These are phyloP conservation scores for Arachnomyces sp. DNA, from an alignment of 2,329 filamentous ascomycete species.

Conservation along the genomic window DNA sequence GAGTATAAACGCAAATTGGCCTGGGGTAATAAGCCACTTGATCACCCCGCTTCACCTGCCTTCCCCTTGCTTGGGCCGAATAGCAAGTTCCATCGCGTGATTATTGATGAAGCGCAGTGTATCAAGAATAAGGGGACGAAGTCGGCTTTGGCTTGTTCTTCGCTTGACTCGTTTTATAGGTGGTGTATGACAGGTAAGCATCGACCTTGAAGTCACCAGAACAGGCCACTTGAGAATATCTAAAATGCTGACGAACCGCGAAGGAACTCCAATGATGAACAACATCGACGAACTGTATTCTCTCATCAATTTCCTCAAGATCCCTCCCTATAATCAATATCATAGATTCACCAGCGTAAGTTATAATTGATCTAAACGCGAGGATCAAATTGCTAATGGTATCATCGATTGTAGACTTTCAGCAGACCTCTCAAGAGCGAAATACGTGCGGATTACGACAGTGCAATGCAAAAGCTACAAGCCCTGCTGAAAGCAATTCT, in stretches of 20 bases:
- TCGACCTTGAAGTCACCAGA: too few relatives aligned
- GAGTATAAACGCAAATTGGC: slow-evolving; percentile 54
- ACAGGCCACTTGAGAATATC: too few relatives aligned
- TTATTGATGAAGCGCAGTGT: slow-evolving; percentile 71
- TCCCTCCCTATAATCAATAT: slow-evolving; percentile 63
- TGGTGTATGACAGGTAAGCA: slow-evolving; percentile 70
- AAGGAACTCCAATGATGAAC: slow-evolving; percentile 87
- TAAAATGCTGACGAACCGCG: too few relatives aligned
- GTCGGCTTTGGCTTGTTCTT: slow-evolving; percentile 51
- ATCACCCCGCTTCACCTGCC: too few relatives aligned
- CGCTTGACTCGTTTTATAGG: slow-evolving; percentile 53
- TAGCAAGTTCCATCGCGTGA: slow-evolving; percentile 58
- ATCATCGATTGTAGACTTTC: slow-evolving; percentile 36
- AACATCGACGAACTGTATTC: slow-evolving; percentile 68
- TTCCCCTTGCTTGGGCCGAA: slow-evolving; percentile 51
- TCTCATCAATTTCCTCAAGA: slow-evolving; percentile 66
- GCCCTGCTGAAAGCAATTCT: slow-evolving; percentile 70
- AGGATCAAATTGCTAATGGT: slow-evolving; percentile 4
- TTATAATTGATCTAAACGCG: slow-evolving; percentile 5
- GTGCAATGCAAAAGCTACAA: slow-evolving; percentile 63
- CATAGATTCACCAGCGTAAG: slow-evolving; percentile 52
- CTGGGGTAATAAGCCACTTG: slow-evolving; percentile 33
- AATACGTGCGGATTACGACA: slow-evolving; percentile 24
- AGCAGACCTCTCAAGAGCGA: slow-evolving; percentile 43
- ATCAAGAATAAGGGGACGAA: slow-evolving; percentile 68